These are phyloP conservation scores for Penicillium sp. DNA, from an alignment of 2,329 filamentous ascomycete species.

Conservation along the genomic window DNA sequence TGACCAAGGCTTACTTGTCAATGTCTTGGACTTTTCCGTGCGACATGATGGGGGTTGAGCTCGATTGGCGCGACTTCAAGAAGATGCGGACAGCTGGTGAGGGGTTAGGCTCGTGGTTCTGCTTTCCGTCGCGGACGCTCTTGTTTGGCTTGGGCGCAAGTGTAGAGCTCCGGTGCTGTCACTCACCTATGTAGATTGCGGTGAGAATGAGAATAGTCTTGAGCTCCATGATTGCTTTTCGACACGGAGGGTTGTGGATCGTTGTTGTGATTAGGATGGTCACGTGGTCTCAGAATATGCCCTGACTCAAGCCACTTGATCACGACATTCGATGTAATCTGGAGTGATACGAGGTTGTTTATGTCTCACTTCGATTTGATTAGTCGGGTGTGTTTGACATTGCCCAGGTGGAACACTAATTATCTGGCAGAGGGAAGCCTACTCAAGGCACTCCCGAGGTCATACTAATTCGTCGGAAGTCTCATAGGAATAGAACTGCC, in stretches of 20 bases:
- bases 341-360: background rate
- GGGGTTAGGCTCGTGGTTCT: background rate
- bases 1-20: constrained; percentile 33
- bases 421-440: too few relatives aligned
- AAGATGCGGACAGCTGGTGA: constrained; percentile 19
- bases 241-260: constrained; percentile 9
- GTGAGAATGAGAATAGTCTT: constrained; percentile 21
- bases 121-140: background rate
- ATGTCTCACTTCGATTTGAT: background rate
- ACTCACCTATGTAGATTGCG: constrained; percentile 22
- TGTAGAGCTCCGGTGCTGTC: background rate
- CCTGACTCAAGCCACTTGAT: background rate
- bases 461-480: too few relatives aligned
- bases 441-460: too few relatives aligned
- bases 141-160: too few relatives aligned
- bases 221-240: constrained; percentile 23
- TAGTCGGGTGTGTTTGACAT: too few relatives aligned
- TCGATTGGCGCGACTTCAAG: constrained; percentile 10
- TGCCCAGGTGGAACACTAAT: too few relatives aligned
- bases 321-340: background rate
- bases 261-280: background rate
- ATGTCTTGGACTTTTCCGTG: constrained; percentile 40
- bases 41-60: constrained; percentile 26
- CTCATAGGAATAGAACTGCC: too few relatives aligned
- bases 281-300: constrained; percentile 14